Base-by-base conservation (phyloP, 176 grass and related monocot species). In the Oryza officinalis region DNA sequence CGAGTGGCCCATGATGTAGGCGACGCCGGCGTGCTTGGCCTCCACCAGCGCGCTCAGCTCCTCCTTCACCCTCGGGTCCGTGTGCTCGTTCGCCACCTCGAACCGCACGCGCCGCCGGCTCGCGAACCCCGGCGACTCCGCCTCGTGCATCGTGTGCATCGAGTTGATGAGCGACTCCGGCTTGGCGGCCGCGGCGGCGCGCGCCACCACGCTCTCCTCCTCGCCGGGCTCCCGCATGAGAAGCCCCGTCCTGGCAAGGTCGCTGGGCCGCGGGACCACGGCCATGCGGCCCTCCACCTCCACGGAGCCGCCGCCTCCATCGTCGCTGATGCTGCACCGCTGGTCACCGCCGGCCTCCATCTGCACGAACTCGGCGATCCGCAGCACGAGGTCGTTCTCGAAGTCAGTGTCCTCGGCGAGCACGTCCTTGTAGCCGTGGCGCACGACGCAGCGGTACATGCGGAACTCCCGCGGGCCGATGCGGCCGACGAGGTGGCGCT, bases 401-500 rank as follows among this genome's bases (percentile, higher is more conserved):
- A 94, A 94, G 77, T 94, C 85, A 18, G 60, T 75, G 69, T 91
- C 89, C 76, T 91, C 92, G 9, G 57, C 87, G 13, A 69, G 84
- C 27, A 89, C 57, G 79, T 94, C 92, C 82, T 91, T 94, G 80
- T 94, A 94, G 22, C 92, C 89, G 75, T 94, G 86, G 5, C 89
- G 45, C 13, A 94, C 50, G 9, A 94, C 90, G 89, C 92, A 94
- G 30, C 92, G 74, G 77, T 87, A 94, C 92, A 94, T 91, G 27
- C 61, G 84, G 71, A 79, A 91, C 54, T 89, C 79, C 26, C 84
- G 72, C 20, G 89, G 89, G 47, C 92, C 92, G 65, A 94, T 84
- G 43, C 89, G 89, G 6, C 92, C 92, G 17, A 94, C 72, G 43
- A 94, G 92, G 76, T 85, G 83, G 4, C 92, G 80, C 84, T 94